Evolutionary conservation across 2,329 filamentous ascomycete genomes (phyloP).

Genomic region (Esteya vermicola): DNA sequence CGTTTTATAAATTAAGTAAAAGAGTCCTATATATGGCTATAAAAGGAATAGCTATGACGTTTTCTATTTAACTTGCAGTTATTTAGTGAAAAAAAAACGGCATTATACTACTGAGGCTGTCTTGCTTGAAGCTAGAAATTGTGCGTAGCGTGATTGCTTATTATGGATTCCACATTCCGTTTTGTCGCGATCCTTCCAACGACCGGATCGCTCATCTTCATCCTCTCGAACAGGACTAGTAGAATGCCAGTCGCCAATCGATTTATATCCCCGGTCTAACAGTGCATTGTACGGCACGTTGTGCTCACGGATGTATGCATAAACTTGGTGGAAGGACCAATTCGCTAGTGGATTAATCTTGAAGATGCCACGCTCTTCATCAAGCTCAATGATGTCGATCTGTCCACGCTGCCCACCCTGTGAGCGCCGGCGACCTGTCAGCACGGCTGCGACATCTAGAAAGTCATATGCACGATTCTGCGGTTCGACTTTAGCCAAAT

Average conservation of each 20-base stretch:
- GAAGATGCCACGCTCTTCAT: constrained; percentile 74
- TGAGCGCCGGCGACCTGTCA: constrained; percentile 81
- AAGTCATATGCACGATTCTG: constrained; percentile 82
- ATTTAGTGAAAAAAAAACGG: no score
- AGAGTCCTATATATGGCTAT: no score
- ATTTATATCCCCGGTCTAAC: constrained; percentile 92
- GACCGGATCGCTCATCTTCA: constrained; percentile 89
- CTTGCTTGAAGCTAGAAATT: constrained; percentile 46
- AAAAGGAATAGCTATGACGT: no score
- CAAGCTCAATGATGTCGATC: constrained; percentile 83
- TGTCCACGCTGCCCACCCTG: constrained; percentile 87
- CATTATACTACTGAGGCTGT: no score
- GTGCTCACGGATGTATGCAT: constrained; percentile 73
- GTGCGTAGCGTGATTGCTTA: constrained; percentile 83
- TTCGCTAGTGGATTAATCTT: constrained; percentile 97
- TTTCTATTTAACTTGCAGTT: no score
- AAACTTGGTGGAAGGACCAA: constrained; percentile 85
- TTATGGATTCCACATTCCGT: constrained; percentile 99
- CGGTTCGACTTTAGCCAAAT: constrained; percentile 93
- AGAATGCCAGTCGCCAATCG: constrained; percentile 95
- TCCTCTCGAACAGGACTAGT: constrained; percentile 79
- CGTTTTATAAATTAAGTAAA: no score
- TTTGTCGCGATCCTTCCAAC: constrained; percentile 94
- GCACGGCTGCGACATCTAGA: constrained; percentile 73
- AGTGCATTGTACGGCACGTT: constrained; percentile 88